Evolutionary conservation across 2,329 filamentous ascomycete species (phyloP).

Genomic region (Cladosporium cucumerinum): DNA sequence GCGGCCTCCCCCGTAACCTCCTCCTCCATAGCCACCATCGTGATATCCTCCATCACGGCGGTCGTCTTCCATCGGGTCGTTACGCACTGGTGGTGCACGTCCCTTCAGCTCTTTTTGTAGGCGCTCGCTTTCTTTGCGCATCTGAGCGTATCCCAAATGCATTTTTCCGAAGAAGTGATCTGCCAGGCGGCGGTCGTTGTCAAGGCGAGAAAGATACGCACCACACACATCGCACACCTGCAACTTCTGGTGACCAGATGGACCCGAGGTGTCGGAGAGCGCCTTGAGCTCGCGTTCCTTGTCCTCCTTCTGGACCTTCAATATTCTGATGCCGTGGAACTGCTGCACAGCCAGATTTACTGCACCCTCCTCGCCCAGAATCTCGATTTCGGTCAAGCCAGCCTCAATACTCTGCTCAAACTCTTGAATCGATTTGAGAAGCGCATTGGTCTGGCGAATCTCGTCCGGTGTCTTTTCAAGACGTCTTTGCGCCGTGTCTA

Average conservation of each 20-base stretch:
- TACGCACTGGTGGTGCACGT: slow-evolving; percentile 58
- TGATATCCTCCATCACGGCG: slow-evolving; percentile 39
- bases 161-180: slow-evolving; percentile 99
- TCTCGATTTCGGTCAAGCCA: slow-evolving; percentile 79
- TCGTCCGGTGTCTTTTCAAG: slow-evolving; percentile 98
- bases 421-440: slow-evolving; percentile 84
- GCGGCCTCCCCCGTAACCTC: slow-evolving; percentile 23
- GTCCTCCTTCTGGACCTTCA: slow-evolving; percentile 76
- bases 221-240: slow-evolving; percentile 99
- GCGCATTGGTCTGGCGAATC: slow-evolving; percentile 86
- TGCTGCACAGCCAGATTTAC: slow-evolving; percentile 83
- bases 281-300: slow-evolving; percentile 85
- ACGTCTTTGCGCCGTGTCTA: slow-evolving; percentile 82
- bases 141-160: slow-evolving; percentile 96
- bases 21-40: slow-evolving; percentile 39
- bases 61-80: slow-evolving; percentile 41
- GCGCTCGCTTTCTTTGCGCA: slow-evolving; percentile 89
- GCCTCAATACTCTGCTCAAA: slow-evolving; percentile 73
- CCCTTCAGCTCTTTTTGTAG: slow-evolving; percentile 84
- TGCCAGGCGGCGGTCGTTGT: slow-evolving; percentile 89
- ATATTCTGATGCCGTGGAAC: slow-evolving; percentile 78
- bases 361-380: slow-evolving; percentile 76
- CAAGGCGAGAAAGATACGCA: slow-evolving; percentile 84
- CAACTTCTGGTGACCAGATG: slow-evolving; percentile 92
- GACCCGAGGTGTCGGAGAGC: slow-evolving; percentile 85